These are phyloP conservation scores for Cryptococcus sp. DNA, from an alignment of 1,284 basidiomycete species.

Conservation along the genomic window DNA sequence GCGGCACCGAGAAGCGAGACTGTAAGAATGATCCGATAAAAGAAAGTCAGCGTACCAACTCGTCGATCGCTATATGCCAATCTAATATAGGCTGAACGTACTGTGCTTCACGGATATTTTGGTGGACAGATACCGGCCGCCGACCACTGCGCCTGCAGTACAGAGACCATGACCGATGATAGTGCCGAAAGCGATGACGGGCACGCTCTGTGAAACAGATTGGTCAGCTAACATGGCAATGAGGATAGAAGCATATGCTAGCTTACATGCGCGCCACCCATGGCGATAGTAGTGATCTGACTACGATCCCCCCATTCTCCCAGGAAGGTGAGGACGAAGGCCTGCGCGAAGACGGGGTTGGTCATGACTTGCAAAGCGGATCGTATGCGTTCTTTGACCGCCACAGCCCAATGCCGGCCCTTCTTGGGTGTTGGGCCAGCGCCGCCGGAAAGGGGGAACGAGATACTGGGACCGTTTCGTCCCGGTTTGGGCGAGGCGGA, in stretches of 20 bases:
- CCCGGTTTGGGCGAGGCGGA: slow-evolving; percentile 15
- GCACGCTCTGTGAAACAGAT: slow-evolving; percentile 62
- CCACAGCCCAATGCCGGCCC: slow-evolving; percentile 21
- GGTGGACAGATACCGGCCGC: slow-evolving; percentile 85
- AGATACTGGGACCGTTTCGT: slow-evolving; percentile 20
- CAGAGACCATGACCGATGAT: slow-evolving; percentile 86
- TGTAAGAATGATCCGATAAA: slow-evolving; percentile 43
- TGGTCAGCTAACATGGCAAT: slow-evolving; percentile 1
- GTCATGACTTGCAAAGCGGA: slow-evolving; percentile 82
- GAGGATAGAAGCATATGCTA: slow-evolving; percentile 7
- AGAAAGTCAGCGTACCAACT: background rate
- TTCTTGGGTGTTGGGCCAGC: slow-evolving; percentile 18
- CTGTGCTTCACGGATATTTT: slow-evolving; percentile 94
- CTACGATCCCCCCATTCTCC: slow-evolving; percentile 98
- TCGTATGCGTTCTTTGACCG: slow-evolving; percentile 65
- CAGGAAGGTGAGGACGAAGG: slow-evolving; percentile 91
- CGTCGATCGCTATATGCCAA: background rate
- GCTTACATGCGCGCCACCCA: slow-evolving; percentile 92
- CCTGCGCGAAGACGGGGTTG: slow-evolving; percentile 92
- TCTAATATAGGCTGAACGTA: slow-evolving; percentile 55
- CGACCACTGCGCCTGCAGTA: slow-evolving; percentile 85
- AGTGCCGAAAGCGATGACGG: slow-evolving; percentile 85
- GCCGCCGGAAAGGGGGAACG: slow-evolving; percentile 28
- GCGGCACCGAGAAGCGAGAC: slow-evolving; percentile 81
- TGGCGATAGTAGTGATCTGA: slow-evolving; percentile 95